These are phyloP conservation scores for Chlorophyllum brunneum DNA, from an alignment of 768 basidiomycete species.

Conservation along the genomic window DNA sequence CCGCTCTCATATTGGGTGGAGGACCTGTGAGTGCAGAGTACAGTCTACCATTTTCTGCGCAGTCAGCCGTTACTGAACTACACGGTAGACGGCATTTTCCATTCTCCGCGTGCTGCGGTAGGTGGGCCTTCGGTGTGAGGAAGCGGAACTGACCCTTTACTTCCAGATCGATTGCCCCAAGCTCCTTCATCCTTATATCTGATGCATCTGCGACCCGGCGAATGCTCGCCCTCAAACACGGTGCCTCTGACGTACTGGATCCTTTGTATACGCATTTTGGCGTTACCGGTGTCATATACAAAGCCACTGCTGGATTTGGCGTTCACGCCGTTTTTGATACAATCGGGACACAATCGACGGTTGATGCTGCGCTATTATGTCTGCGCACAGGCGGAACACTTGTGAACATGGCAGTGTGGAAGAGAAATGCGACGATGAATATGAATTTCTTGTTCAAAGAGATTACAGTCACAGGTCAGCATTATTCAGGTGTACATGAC, in stretches of 20 bases:
- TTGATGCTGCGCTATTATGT: constrained; percentile 32
- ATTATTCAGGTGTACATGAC: not conserved
- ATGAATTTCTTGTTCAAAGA: constrained; percentile 35
- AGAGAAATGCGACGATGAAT: constrained; percentile 28
- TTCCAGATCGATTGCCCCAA: constrained; percentile 25
- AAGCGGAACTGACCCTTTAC: not conserved
- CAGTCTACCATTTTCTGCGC: too few relatives aligned
- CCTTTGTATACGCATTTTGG: constrained; percentile 26
- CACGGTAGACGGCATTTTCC: constrained; percentile 32
- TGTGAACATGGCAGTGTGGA: constrained; percentile 46
- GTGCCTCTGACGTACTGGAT: constrained; percentile 34
- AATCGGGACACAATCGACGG: constrained; percentile 34
- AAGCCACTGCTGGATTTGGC: constrained; percentile 30
- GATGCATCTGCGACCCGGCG: constrained; percentile 38
- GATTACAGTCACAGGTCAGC: constrained; percentile 31
- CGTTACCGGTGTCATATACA: constrained; percentile 19
- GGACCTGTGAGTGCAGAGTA: constrained; percentile 46
- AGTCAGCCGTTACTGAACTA: not conserved
- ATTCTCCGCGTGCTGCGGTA: constrained; percentile 34
- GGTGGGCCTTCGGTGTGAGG: not conserved
- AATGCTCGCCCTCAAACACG: constrained; percentile 30
- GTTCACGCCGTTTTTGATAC: constrained; percentile 46
- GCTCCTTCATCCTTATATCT: constrained; percentile 30
- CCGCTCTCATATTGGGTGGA: constrained; percentile 38
- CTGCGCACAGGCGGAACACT: constrained; percentile 35